These are phyloP conservation scores for Botryotinia convoluta DNA, from an alignment of 2,329 filamentous ascomycete species.

Conservation along the genomic window DNA sequence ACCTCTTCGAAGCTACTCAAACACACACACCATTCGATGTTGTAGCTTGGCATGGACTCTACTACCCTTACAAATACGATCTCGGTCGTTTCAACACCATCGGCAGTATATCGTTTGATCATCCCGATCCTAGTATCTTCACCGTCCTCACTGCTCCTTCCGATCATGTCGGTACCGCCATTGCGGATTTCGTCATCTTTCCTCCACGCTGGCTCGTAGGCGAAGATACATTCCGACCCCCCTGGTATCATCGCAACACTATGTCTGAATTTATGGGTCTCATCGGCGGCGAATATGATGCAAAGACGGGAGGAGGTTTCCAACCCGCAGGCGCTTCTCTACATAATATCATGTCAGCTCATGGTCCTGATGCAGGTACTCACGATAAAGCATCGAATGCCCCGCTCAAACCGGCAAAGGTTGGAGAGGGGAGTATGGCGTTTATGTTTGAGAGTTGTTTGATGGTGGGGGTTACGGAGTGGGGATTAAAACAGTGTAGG, in stretches of 20 bases:
- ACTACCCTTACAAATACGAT: constrained; percentile 81
- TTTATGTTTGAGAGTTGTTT: constrained; percentile 65
- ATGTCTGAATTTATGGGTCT: constrained; percentile 67
- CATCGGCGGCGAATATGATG: constrained; percentile 59
- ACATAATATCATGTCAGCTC: constrained; percentile 62
- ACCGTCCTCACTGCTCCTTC: constrained; percentile 61
- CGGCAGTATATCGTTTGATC: constrained; percentile 70
- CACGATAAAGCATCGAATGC: constrained; percentile 54
- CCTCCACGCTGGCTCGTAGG: constrained; percentile 62
- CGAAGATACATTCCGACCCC: constrained; percentile 59
- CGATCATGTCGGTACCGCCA: constrained; percentile 53
- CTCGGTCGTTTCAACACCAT: constrained; percentile 74
- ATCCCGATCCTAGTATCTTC: constrained; percentile 76
- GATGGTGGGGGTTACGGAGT: constrained; percentile 71
- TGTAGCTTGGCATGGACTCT: constrained; percentile 77
- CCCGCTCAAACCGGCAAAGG: constrained; percentile 53
- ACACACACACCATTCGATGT: constrained; percentile 74
- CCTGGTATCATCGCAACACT: constrained; percentile 63
- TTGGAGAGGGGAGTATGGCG: constrained; percentile 58
- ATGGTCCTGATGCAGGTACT: constrained; percentile 56
- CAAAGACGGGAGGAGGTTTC: constrained; percentile 56
- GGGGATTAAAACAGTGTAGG: constrained; percentile 65
- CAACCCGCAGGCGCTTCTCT: constrained; percentile 59
- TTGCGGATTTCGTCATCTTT: constrained; percentile 65
- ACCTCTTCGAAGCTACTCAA: constrained; percentile 64